These are phyloP conservation scores for Amphibolis antarctica DNA, from an alignment of 106 monocot genomes.

Conservation along the genomic window DNA sequence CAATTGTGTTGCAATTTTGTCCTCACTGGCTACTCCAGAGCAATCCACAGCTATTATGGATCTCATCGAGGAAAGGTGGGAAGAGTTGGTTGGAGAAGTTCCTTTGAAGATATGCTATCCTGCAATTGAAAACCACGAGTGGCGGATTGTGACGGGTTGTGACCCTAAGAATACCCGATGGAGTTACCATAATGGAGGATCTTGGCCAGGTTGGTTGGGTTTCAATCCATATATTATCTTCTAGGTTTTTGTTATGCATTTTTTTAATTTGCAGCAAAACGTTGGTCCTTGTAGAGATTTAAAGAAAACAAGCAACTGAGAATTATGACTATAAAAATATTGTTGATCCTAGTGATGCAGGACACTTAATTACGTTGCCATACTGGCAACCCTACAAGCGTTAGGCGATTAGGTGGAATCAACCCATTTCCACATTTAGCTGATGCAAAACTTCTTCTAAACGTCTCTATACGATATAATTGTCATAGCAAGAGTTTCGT, in stretches of 20 bases:
- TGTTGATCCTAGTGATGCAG: no score
- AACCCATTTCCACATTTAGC: no score
- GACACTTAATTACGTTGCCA: no score
- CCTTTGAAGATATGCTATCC: slow-evolving; percentile 64
- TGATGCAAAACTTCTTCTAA: no score
- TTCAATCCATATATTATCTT: not conserved
- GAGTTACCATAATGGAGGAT: slow-evolving; percentile 86
- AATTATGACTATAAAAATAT: no score
- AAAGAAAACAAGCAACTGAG: not conserved
- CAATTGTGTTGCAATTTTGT: slow-evolving; percentile 71
- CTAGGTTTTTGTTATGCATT: no score
- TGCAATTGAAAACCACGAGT: slow-evolving; percentile 65
- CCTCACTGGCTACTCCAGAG: slow-evolving; percentile 67
- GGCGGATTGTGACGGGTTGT: slow-evolving; percentile 67
- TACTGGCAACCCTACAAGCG: no score
- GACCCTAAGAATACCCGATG: slow-evolving; percentile 80
- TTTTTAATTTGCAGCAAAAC: no score
- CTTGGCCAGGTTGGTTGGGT: slow-evolving; percentile 61
- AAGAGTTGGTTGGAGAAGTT: slow-evolving; percentile 72
- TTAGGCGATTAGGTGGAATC: no score
- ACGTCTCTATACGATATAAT: no score
- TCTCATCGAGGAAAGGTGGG: slow-evolving; percentile 74
- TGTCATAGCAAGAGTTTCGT: no score
- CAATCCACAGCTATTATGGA: slow-evolving; percentile 82
- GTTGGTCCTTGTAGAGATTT: no score